These are phyloP conservation scores for Tricladium varicosporioides DNA, from an alignment of 2,329 filamentous ascomycete genomes.

Conservation along the genomic window DNA sequence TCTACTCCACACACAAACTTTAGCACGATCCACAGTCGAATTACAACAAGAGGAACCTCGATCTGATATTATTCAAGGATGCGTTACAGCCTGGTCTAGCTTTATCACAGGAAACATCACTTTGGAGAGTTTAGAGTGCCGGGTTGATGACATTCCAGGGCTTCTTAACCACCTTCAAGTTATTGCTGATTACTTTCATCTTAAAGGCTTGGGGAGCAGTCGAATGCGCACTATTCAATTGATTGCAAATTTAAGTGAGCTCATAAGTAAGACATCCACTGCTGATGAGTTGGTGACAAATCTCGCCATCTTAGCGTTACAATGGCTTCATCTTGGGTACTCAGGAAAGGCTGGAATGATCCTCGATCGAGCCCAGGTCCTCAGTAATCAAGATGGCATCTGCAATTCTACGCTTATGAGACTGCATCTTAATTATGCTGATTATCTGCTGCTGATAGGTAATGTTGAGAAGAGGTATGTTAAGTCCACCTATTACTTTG, in stretches of 20 bases:
- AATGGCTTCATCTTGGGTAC: slow-evolving; percentile 59
- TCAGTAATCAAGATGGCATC: slow-evolving; percentile 39
- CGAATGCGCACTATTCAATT: slow-evolving; percentile 49
- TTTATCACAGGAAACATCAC: slow-evolving; percentile 44
- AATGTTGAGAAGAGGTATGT: slow-evolving; percentile 58
- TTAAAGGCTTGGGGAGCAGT: slow-evolving; percentile 52
- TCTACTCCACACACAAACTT: slow-evolving; percentile 24
- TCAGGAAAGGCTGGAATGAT: slow-evolving; percentile 54
- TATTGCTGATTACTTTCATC: slow-evolving; percentile 54
- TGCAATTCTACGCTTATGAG: slow-evolving; percentile 47
- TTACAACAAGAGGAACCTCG: slow-evolving; percentile 27
- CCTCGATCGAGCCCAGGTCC: slow-evolving; percentile 57
- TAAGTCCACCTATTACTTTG: slow-evolving; percentile 20
- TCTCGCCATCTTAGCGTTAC: slow-evolving; percentile 43
- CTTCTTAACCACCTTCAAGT: slow-evolving; percentile 51
- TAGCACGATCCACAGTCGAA: slow-evolving; percentile 26
- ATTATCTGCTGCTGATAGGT: slow-evolving; percentile 69
- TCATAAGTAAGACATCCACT: slow-evolving; percentile 39
- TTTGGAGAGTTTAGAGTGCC: slow-evolving; percentile 39
- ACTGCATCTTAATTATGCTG: slow-evolving; percentile 70
- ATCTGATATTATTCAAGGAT: slow-evolving; percentile 23
- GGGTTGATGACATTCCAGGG: slow-evolving; percentile 48
- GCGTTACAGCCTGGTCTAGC: slow-evolving; percentile 31
- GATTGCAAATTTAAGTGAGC: slow-evolving; percentile 45
- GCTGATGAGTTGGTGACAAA: slow-evolving; percentile 41